Conservation (phyloP, 2,329 filamentous ascomycete genomes). For the Penicillium sp. region DNA sequence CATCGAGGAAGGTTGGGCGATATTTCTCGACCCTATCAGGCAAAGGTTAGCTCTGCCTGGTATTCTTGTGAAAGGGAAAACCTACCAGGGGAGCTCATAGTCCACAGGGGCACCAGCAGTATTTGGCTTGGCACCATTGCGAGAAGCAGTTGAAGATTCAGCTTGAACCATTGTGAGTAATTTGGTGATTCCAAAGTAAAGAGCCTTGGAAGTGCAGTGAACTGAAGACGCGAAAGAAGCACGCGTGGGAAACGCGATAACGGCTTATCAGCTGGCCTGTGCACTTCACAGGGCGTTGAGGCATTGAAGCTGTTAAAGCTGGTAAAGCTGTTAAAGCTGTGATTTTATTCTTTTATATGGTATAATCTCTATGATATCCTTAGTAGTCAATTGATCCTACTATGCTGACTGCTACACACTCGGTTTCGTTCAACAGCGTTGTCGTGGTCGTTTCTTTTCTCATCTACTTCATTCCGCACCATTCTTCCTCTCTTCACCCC, state of each 20-base stretch:
- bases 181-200: background rate
- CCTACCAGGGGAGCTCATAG: conserved; percentile 53
- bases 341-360: background rate
- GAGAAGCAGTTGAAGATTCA: conserved; percentile 48
- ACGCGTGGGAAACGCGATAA: conserved; percentile 31
- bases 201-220: conserved; percentile 1
- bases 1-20: conserved; percentile 88
- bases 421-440: background rate
- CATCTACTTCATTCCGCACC: conserved; percentile 3
- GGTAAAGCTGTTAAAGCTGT: background rate
- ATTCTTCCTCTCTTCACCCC: conserved; percentile 1
- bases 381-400: background rate
- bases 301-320: background rate
- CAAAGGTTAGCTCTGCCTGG: conserved; percentile 16
- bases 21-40: conserved; percentile 91
- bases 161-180: conserved; percentile 44
- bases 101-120: conserved; percentile 43
- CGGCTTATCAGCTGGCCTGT: conserved; percentile 21
- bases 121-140: conserved; percentile 43
- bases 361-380: background rate
- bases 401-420: no score
- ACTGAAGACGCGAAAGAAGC: conserved; percentile 31
- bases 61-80: background rate
- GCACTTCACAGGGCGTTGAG: background rate
- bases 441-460: background rate